Percentiles rank a stretch among this genome's conserved stretches.
Evolutionary conservation across 1,139 yeast species (phyloP).

Genomic region (Yamadazyma oceani): DNA sequence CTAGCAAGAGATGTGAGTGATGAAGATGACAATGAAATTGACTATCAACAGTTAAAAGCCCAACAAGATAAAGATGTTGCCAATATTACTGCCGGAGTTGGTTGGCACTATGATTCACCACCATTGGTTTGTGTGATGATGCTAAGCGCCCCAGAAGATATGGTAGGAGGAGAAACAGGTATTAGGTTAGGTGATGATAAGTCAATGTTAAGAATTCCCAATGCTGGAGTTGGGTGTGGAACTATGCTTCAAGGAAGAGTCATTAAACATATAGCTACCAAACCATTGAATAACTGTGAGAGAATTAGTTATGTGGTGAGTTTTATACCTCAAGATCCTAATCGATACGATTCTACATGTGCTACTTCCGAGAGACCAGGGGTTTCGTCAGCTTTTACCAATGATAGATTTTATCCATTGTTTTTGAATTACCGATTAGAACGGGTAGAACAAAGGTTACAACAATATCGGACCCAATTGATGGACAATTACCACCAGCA

Average conservation of each 20-base stretch:
- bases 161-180: slow-evolving; percentile 37
- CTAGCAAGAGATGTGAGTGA: slow-evolving; percentile 17
- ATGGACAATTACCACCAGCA: slow-evolving; percentile 21
- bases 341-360: slow-evolving; percentile 36
- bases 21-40: slow-evolving; percentile 9
- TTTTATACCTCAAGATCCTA: slow-evolving; percentile 41
- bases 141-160: slow-evolving; percentile 30
- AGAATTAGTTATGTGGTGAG: slow-evolving; percentile 41
- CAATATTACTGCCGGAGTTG: slow-evolving; percentile 11
- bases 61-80: slow-evolving; percentile 14
- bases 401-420: slow-evolving; percentile 43
- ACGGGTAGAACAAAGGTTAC: slow-evolving; percentile 33
- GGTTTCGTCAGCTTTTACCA: slow-evolving; percentile 31
- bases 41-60: too few species aligned
- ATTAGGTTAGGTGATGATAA: slow-evolving; percentile 27
- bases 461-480: slow-evolving; percentile 22
- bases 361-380: slow-evolving; percentile 42
- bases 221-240: slow-evolving; percentile 29
- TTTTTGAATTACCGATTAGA: slow-evolving; percentile 41
- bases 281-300: slow-evolving; percentile 31
- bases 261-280: slow-evolving; percentile 22
- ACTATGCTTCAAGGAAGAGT: slow-evolving; percentile 47
- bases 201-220: slow-evolving; percentile 12
- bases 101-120: slow-evolving; percentile 34
- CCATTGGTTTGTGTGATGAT: slow-evolving; percentile 35